Base-by-base conservation (phyloP, 768 basidiomycete genomes). In the Mycena vitilis region DNA sequence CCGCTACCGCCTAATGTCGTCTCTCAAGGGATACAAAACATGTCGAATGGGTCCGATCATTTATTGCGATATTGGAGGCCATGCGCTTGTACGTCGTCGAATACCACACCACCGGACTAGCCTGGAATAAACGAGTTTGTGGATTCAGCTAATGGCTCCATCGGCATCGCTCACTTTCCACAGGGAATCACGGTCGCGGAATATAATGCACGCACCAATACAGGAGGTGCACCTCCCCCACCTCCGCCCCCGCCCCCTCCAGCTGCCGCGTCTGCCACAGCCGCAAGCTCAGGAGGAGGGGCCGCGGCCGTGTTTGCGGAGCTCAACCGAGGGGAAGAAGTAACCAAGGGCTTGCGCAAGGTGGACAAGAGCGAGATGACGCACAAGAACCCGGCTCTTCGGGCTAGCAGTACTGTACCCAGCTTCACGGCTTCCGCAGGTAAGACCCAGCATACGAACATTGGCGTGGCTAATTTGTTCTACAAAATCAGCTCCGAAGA, bases 321-420 rank as follows among this genome's bases (percentile, higher is more conserved):
- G 62, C 81, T 99, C 53, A 98, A 98, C 76, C 87, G 91, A 48
- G 96, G 97, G 0, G 93, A 90, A 69, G 90, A 91, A 5, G 91
- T 99, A 40, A 99, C 97, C 8, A 94, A 93, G 76, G 91, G 93
- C 13, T 79, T 99, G 73, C 90, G 92, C 72, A 98, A 98, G 78
- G 98, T 99, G 36, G 94, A 96, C 76, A 92, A 90, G 83, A 96
- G 94, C 70, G 92, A 98, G 78, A 96, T 97, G 96, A 98, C 96
- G 4, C 98, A 99, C 84, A 99, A 99, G 86, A 99, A 99, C 75
- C 97, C 98, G 0, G 87, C 89, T 12, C 81, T 99, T 44, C 83
- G 98, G 37, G 88, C 94, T 83, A 73, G 89, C 84, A 75, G 84
- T 78, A 73, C 79, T 63, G 81, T 84, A 73, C 81, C 85, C 54